Evolutionary conservation across 495 filamentous ascomycete genomes (phyloP), one percentile per base, ranked within the genome.

Genomic region (Lichina pygmaea): DNA sequence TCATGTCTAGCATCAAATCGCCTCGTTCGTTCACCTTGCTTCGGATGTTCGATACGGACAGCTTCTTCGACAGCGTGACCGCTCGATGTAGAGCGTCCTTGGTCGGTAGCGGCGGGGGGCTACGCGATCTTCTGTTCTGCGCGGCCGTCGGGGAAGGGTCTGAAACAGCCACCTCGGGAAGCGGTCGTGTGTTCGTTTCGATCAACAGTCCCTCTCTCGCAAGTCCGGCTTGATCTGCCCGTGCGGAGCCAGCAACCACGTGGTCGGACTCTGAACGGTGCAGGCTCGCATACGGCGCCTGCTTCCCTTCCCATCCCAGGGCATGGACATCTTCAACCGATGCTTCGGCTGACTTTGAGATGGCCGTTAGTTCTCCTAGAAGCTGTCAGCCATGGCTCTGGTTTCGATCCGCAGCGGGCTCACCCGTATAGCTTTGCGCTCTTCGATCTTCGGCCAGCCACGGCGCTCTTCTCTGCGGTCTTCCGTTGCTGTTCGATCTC

Each of bases 1-100:
- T 86, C 85, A 97, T 94, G 55, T 97, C 89, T 48, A 97, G 61
- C 86, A 93, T 95, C 34, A 97, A 62, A 59, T 97, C 91, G n/a
- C 91, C 89, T 1, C 68, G 79, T 30, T 93, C 86, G 3, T 75
- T 95, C 33, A 97, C 73, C 51, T 85, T 80, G 32, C 78, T 86
- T 13, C 77, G 82, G 44, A 97, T 97, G 54, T 95, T 94, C 32
- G 83, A 89, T 1, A 68, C 71, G 17, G 78, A 78, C 9, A 97
- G 65, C 56, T 91, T 82, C 55, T 86, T 79, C 16, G 86, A 93
- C 6, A 97, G 65, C 13, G 79, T 72, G 46, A 80, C 73, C 6
- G 89, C 91, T 47, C 91, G 74, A 39, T 78, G 72, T 39, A 89
- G 67, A 17, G 89, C 86, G 51, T 89, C 83, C 48, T 67, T 62